Percentiles rank a stretch among this genome's conserved stretches.
phyloP scores from a whole-genome alignment of 2,329 filamentous ascomycete species.

The Samsoniella hepiali region DNA sequence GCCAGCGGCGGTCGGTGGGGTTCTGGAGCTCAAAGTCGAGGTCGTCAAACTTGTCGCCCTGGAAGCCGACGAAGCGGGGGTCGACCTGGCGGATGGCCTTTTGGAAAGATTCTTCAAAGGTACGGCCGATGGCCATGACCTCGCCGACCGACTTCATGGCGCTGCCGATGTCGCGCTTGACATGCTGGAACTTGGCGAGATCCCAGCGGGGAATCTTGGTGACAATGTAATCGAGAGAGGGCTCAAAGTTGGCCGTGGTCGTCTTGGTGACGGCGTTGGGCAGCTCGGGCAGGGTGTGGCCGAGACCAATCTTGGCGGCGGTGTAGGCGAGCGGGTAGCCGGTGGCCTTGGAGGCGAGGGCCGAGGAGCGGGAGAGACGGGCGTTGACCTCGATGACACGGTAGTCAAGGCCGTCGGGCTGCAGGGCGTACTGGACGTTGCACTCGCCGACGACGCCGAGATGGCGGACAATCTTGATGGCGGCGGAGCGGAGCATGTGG shows the following conservation, averaged over 20 bases:
- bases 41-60: slow-evolving; percentile 91
- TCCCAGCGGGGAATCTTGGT: slow-evolving; percentile 99
- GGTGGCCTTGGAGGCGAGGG: slow-evolving; percentile 94
- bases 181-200: slow-evolving; percentile 97
- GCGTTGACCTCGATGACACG: slow-evolving; percentile 99
- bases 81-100: slow-evolving; percentile 98
- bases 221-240: slow-evolving; percentile 94
- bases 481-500: slow-evolving; percentile 96
- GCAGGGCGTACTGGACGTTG: slow-evolving; percentile 96
- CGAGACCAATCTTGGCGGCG: slow-evolving; percentile 95
- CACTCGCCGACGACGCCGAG: slow-evolving; percentile 97
- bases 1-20: slow-evolving; percentile 93
- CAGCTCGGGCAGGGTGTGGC: slow-evolving; percentile 90
- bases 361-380: slow-evolving; percentile 94
- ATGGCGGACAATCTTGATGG: slow-evolving; percentile 97
- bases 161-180: slow-evolving; percentile 94
- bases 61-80: slow-evolving; percentile 85
- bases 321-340: slow-evolving; percentile 97
- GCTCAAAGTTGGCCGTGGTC: slow-evolving; percentile 98
- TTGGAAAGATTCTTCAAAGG: slow-evolving; percentile 98
- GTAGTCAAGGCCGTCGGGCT: slow-evolving; percentile 96
- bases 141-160: slow-evolving; percentile 99
- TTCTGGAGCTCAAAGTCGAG: slow-evolving; percentile 87
- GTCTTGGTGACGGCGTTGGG: slow-evolving; percentile 98
- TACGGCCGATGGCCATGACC: slow-evolving; percentile 98